Conservation (phyloP, 2,329 filamentous ascomycete species). For the Botrytis medusae region DNA sequence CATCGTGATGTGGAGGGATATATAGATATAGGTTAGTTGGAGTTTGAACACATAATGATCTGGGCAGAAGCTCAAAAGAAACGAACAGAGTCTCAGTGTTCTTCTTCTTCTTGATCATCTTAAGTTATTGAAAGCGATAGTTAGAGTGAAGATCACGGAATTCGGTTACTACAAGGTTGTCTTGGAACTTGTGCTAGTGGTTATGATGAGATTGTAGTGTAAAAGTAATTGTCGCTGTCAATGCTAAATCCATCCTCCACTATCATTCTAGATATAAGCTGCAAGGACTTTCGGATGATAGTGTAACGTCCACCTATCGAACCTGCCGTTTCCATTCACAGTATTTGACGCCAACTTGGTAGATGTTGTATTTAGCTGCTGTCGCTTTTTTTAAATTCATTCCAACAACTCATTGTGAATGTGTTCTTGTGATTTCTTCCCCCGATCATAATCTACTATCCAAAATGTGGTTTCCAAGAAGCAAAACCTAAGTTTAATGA, state of each 20-base stretch:
- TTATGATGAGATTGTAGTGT: too few species aligned
- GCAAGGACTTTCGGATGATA: too few species aligned
- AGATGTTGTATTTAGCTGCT: background rate
- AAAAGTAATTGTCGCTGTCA: too few species aligned
- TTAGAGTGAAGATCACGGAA: background rate
- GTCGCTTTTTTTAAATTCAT: fast-evolving
- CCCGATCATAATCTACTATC: background rate
- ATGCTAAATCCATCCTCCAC: too few species aligned
- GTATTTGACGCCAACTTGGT: too few species aligned
- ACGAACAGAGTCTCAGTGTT: too few species aligned
- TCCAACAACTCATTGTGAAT: background rate
- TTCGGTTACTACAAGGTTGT: too few species aligned
- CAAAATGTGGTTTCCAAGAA: background rate
- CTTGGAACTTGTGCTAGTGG: too few species aligned
- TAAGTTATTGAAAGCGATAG: background rate
- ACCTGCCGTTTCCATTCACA: too few species aligned
- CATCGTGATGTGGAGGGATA: background rate
- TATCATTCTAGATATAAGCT: fast-evolving
- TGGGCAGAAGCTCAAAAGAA: too few species aligned
- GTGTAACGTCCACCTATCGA: too few species aligned
- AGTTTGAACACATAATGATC: background rate
- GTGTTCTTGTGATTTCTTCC: background rate
- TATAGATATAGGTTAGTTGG: background rate
- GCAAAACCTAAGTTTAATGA: background rate
- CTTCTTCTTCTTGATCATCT: background rate